Percentiles rank a stretch among this genome's conserved stretches.
Conservation (phyloP, 352 stramenopile species). For the Pythium aphanidermatum region DNA sequence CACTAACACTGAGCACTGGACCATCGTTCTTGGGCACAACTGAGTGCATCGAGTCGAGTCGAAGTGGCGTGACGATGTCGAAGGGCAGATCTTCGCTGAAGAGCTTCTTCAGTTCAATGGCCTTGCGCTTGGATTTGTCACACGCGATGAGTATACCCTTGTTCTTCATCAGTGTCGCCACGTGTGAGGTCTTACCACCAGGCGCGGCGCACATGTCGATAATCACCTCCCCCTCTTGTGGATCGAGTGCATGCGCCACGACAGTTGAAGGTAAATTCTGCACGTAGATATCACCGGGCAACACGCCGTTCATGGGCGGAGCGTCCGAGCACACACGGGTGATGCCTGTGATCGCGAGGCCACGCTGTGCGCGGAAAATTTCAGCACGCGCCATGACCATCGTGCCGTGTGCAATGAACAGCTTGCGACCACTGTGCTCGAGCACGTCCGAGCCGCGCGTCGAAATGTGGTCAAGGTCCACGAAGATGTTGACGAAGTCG, state of each 20-base stretch:
- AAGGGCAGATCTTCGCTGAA: constrained; percentile 57
- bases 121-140: constrained; percentile 90
- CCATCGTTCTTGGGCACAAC: constrained; percentile 48
- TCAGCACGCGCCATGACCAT: constrained; percentile 71
- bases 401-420: constrained; percentile 66
- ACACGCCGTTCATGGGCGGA: constrained; percentile 85
- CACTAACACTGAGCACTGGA: constrained; percentile 30
- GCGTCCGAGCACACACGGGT: constrained; percentile 75
- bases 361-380: constrained; percentile 65
- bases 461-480: constrained; percentile 74
- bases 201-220: constrained; percentile 94
- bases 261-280: constrained; percentile 93
- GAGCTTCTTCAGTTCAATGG: constrained; percentile 63
- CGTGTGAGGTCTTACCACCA: constrained; percentile 91
- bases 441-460: constrained; percentile 65
- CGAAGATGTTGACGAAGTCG: constrained; percentile 81
- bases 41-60: constrained; percentile 88
- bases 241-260: constrained; percentile 86
- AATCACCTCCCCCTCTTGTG: constrained; percentile 79
- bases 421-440: constrained; percentile 73
- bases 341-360: constrained; percentile 55
- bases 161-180: constrained; percentile 91
- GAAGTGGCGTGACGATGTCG: constrained; percentile 49
- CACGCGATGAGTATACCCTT: constrained; percentile 79
- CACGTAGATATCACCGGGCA: constrained; percentile 81